Evolutionary conservation across 176 grass and related monocot genomes (phyloP).

Genomic region (Bolboschoenus planiculmis): DNA sequence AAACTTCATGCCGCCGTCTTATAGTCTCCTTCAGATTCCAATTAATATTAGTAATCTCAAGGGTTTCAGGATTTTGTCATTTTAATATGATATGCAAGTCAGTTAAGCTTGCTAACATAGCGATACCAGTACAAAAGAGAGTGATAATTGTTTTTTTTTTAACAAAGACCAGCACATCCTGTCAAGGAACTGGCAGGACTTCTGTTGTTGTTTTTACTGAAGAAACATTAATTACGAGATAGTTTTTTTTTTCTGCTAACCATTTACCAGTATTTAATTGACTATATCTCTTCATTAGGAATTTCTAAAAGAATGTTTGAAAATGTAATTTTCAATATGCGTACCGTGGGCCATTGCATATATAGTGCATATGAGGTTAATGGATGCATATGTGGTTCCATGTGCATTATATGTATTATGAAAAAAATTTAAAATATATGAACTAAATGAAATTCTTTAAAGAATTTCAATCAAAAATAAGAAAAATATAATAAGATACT

Average conservation of each 20-base stretch:
- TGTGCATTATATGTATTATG: no score
- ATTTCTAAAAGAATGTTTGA: no score
- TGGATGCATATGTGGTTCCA: no score
- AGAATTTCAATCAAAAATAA: no score
- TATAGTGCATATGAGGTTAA: no score
- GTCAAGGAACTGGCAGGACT: not conserved
- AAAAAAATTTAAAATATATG: no score
- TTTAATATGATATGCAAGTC: not conserved
- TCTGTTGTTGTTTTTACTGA: not conserved
- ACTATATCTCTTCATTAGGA: not conserved
- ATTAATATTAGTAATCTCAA: not conserved
- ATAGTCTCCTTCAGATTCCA: not conserved
- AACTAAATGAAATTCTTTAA: no score
- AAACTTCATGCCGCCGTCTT: not conserved
- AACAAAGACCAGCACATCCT: not conserved
- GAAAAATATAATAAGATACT: no score
- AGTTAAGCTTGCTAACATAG: not conserved
- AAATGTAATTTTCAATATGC: no score
- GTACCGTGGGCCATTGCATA: no score
- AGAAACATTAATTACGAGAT: not conserved
- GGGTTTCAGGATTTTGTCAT: no score
- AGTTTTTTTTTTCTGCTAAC: no score
- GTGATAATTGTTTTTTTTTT: not conserved
- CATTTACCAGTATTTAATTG: not conserved
- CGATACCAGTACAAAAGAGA: not conserved